A percentile compares a stretch with the other conserved stretches of the same genome.
These are phyloP conservation scores for Collariella sp. DNA, from an alignment of 495 filamentous ascomycete species.

Conservation along the genomic window DNA sequence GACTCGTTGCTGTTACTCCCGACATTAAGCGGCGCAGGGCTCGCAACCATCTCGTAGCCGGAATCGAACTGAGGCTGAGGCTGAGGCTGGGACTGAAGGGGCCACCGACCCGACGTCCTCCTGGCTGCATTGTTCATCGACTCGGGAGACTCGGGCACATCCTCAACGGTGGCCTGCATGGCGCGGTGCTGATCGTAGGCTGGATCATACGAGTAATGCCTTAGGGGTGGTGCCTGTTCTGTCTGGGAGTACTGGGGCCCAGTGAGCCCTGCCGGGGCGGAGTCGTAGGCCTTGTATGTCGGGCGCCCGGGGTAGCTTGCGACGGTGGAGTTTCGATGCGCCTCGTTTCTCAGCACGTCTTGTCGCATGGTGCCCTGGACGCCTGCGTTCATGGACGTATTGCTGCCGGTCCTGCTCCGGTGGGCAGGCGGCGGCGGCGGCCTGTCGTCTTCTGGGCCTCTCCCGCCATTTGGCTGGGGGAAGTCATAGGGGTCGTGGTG, in stretches of 20 bases:
- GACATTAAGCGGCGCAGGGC: conserved; percentile 41
- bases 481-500: conserved; percentile 15
- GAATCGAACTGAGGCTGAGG: conserved; percentile 20
- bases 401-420: conserved; percentile 33
- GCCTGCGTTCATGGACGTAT: conserved; percentile 24
- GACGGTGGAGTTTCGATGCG: conserved; percentile 36
- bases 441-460: conserved; percentile 24
- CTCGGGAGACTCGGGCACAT: conserved; percentile 48
- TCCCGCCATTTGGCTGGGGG: conserved; percentile 11
- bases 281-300: conserved; percentile 38
- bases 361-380: conserved; percentile 39
- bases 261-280: conserved; percentile 28
- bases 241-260: conserved; percentile 22
- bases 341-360: conserved; percentile 41
- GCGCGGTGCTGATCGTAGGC: conserved; percentile 39
- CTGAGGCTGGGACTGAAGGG: conserved; percentile 19
- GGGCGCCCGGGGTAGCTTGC: conserved; percentile 40
- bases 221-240: conserved; percentile 29
- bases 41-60: conserved; percentile 31
- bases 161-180: conserved; percentile 64
- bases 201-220: conserved; percentile 44
- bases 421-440: conserved; percentile 42
- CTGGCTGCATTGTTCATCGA: conserved; percentile 33
- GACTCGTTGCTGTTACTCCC: conserved; percentile 1
- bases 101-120: conserved; percentile 34